Evolutionary conservation across 768 basidiomycete species (phyloP).

Genomic region (Cubamyces sp.): DNA sequence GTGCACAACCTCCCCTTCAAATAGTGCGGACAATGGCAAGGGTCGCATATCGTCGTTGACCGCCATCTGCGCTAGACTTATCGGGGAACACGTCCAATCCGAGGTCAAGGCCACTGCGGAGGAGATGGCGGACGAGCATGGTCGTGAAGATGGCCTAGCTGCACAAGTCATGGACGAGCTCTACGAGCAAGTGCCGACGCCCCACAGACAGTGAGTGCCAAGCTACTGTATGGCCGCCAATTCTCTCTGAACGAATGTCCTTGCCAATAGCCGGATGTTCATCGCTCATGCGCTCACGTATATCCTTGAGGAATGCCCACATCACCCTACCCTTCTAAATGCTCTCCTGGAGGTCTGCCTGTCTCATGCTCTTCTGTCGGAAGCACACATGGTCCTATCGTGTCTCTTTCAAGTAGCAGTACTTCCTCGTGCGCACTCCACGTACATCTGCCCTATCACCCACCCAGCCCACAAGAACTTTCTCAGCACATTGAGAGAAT

Average conservation of each 20-base stretch:
- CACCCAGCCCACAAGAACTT: conserved; percentile 52
- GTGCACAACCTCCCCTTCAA: conserved; percentile 28
- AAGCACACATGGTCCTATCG: conserved; percentile 49
- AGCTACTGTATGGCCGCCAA: neutral
- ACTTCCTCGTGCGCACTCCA: conserved; percentile 30
- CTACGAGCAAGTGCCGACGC: conserved; percentile 56
- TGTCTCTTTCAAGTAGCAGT: conserved; percentile 46
- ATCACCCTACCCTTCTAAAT: conserved; percentile 52
- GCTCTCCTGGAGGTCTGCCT: conserved; percentile 56
- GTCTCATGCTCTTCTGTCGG: conserved; percentile 44
- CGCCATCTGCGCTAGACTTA: conserved; percentile 48
- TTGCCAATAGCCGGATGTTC: conserved; percentile 46
- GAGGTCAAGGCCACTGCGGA: conserved; percentile 32
- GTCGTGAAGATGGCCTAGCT: conserved; percentile 29
- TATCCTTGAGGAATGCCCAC: conserved; percentile 48
- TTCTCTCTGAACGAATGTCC: neutral
- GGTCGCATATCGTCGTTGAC: conserved; percentile 43
- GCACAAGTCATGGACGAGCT: conserved; percentile 41
- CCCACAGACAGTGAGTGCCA: conserved; percentile 51
- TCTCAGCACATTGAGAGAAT: conserved; percentile 47
- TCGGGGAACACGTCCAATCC: conserved; percentile 51
- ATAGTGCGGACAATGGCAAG: neutral
- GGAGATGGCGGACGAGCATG: conserved; percentile 34
- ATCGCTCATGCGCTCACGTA: conserved; percentile 56
- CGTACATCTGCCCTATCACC: conserved; percentile 33